Base-by-base conservation (phyloP, 2,329 filamentous ascomycete species). In the Incumbomyces lentus region DNA sequence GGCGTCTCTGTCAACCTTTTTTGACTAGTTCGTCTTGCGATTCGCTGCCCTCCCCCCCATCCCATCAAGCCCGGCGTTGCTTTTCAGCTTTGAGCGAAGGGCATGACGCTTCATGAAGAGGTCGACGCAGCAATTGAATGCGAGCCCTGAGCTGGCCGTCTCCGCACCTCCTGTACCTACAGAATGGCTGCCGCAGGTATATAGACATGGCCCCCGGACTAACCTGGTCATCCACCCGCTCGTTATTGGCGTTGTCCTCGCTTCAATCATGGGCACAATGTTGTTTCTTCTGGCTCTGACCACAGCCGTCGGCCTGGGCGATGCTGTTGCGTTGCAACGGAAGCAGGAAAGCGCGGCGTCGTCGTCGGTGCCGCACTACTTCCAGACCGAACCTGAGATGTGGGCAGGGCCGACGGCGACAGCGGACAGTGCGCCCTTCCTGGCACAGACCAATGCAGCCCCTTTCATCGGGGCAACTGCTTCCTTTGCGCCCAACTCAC, bases 361-460 rank as follows among this genome's bases (percentile, higher is more conserved):
- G 17, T 44, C 49, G 19, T 46, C 40, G 14, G 51, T 54, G 11
- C 52, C 51, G 33, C 40, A 53, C 18, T 55, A 53, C 40, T 56
- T 52, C 31, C 51, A 56, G 44, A 55, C 54, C 12, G 48, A 39
- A 17, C 49, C 52, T 18, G 29, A 56, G 35, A n/a, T 52, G 12
- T 55, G 39, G 17, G 33, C 54, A 32, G 52, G 54, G 19, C 51
- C 51, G n/a, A 55, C 51, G 6, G 80, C 3, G 71, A 88, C 83
- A 1, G 84, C 84, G 12, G 22, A 40, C 6, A 68, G 65, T 47
- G 70, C 82, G 19, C 78, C 84, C 1, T 86, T 86, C 60, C 67
- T 88, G 48, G 84, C 82, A 8, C 76, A 86, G 64, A 85, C 78
- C 6, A 79, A 82, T 53, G 74, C 75, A 1, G 79, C 84, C 33